Percentiles rank a stretch among this genome's conserved stretches.
Conservation (phyloP, 257 asterid genomes). For the Solanum verrucosum region DNA sequence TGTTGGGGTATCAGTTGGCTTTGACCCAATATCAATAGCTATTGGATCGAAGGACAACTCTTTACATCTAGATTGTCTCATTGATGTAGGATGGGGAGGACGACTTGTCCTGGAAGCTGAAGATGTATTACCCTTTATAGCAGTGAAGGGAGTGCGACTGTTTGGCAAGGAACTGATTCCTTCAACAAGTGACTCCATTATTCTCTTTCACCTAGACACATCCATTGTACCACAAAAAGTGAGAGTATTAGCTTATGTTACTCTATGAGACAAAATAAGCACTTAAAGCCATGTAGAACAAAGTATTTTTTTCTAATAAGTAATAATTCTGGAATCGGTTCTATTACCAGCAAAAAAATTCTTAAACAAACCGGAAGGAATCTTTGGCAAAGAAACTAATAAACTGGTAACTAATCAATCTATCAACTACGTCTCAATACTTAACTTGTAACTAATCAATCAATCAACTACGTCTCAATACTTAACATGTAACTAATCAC, state of each 20-base stretch:
- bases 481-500: background rate
- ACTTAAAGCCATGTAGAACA: background rate
- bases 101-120: conserved; percentile 35
- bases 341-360: background rate
- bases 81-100: conserved; percentile 49
- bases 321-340: background rate
- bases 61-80: conserved; percentile 26
- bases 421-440: background rate
- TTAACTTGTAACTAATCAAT: background rate
- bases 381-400: background rate
- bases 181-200: conserved; percentile 56
- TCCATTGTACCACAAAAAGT: conserved; percentile 12
- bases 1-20: conserved; percentile 14
- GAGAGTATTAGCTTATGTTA: conserved; percentile 2
- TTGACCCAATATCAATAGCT: conserved; percentile 27
- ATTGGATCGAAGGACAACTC: conserved; percentile 30
- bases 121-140: conserved; percentile 23
- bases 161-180: conserved; percentile 47
- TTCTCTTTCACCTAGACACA: conserved; percentile 28
- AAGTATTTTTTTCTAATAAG: background rate
- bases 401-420: background rate
- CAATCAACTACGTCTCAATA: background rate
- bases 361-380: background rate
- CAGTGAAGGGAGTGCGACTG: conserved; percentile 27
- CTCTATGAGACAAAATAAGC: background rate